These are phyloP conservation scores for Starmerella vaccinii DNA, from an alignment of 805 yeast species.

Conservation along the genomic window DNA sequence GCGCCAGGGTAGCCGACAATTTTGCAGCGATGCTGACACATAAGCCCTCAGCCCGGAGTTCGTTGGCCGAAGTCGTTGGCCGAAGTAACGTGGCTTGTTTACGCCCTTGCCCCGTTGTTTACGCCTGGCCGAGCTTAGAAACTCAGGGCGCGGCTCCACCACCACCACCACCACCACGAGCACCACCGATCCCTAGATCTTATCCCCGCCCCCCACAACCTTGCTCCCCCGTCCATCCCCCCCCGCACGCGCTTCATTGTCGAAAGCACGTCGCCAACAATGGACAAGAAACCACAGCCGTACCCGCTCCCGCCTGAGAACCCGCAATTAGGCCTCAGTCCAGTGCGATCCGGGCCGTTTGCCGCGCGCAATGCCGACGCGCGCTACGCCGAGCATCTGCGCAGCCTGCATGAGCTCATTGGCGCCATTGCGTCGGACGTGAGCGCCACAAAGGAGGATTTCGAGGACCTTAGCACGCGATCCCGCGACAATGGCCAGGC, in stretches of 20 bases:
- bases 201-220: too few species aligned
- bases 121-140: constrained; percentile 1
- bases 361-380: constrained; percentile 20
- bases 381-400: constrained; percentile 20
- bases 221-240: background rate
- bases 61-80: too few species aligned
- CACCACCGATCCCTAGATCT: too few species aligned
- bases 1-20: background rate
- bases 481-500: constrained; percentile 34
- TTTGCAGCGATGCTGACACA: constrained; percentile 1
- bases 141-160: too few species aligned
- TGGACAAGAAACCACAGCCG: constrained; percentile 14
- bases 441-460: constrained; percentile 29
- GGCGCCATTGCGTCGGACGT: constrained; percentile 29
- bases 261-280: background rate
- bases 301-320: constrained; percentile 33
- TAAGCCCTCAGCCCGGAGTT: constrained; percentile 7
- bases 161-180: background rate
- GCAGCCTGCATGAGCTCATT: constrained; percentile 29
- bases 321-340: constrained; percentile 26
- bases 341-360: constrained; percentile 24
- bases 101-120: constrained; percentile 6
- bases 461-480: constrained; percentile 30
- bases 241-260: background rate
- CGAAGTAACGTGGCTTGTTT: background rate